A percentile compares a stretch with the other conserved stretches of the same genome.
These are phyloP conservation scores for Tetrahymena elliotti DNA, from an alignment of 73 alveolate genomes.

Conservation along the genomic window DNA sequence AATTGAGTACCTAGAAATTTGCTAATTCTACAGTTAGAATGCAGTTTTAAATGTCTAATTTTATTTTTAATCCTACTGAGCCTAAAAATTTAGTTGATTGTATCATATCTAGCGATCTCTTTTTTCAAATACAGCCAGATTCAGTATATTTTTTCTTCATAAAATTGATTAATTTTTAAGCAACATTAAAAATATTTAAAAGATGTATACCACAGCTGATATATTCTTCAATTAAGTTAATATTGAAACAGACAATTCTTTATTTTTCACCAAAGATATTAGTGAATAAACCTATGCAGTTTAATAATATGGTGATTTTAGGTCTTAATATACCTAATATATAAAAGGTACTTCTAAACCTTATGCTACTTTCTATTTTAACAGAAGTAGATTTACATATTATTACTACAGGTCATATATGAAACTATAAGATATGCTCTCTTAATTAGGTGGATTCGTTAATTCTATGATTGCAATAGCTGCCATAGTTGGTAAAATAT, in stretches of 20 bases:
- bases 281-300: not conserved
- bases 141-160: not conserved
- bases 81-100: not conserved
- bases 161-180: not conserved
- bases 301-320: not conserved
- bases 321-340: not conserved
- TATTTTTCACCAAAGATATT: not conserved
- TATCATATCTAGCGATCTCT: not conserved
- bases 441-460: not conserved
- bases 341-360: not conserved
- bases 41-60: not conserved
- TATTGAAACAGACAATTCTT: not conserved
- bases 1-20: not conserved
- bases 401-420: not conserved
- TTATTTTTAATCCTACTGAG: not conserved
- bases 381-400: not conserved
- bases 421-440: not conserved
- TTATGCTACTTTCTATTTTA: not conserved
- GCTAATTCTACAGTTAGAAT: not conserved
- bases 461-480: not conserved
- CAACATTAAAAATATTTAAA: not conserved
- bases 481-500: not conserved
- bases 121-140: not conserved
- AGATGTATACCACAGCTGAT: not conserved
- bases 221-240: not conserved